phyloP scores from a whole-genome alignment of 1,284 basidiomycete genomes.

The Apiotrichum laibachii region DNA sequence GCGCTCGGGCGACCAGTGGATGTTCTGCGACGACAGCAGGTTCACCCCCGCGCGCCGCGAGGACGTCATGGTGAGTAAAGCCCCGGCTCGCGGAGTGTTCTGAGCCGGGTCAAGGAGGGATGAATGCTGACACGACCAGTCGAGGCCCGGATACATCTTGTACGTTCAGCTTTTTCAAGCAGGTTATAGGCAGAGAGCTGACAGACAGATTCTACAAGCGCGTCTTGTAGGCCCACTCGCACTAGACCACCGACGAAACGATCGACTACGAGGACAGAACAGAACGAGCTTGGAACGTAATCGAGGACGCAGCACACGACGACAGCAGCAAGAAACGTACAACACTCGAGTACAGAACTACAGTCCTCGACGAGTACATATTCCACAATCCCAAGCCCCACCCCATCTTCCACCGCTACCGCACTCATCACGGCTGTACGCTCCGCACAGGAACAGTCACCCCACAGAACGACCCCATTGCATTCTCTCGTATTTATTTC shows the following conservation, averaged over 20 bases:
- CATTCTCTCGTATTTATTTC: no score
- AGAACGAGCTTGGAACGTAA: background rate
- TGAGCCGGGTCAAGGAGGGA: background rate
- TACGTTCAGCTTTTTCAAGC: slow-evolving; percentile 50
- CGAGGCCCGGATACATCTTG: slow-evolving; percentile 80
- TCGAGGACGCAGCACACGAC: background rate
- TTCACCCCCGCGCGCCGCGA: slow-evolving; percentile 66
- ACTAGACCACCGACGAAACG: background rate
- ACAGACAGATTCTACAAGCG: slow-evolving; percentile 47
- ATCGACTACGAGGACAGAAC: background rate
- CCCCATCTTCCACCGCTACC: no score
- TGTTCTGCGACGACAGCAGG: slow-evolving; percentile 82
- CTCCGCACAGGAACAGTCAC: no score
- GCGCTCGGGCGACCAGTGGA: slow-evolving; percentile 70
- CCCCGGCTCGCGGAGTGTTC: no score
- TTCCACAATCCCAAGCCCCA: no score
- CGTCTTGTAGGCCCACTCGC: slow-evolving; percentile 11
- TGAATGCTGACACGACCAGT: slow-evolving; percentile 54
- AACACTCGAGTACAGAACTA: no score
- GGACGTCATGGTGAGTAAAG: slow-evolving; percentile 80
- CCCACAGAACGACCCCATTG: no score
- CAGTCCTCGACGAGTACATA: no score
- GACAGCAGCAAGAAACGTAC: background rate
- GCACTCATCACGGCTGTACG: no score
- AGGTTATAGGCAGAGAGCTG: no score